Conservation (phyloP, 1,139 yeast genomes). For the Saccharomyces hybrid region DNA sequence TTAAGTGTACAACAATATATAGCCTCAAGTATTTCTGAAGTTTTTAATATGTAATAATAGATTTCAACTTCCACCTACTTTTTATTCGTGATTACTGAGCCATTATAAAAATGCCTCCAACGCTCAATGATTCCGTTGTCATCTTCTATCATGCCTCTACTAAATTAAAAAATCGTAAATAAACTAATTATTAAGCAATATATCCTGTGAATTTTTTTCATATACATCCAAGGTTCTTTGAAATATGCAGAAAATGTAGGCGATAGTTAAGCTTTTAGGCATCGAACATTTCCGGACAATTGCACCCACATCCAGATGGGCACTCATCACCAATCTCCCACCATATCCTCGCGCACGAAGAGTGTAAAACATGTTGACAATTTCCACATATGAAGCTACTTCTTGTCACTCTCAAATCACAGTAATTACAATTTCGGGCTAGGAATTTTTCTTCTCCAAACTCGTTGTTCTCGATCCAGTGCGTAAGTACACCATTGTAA, state of each 20-base stretch:
- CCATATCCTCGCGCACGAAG: conserved; percentile 76
- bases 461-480: conserved; percentile 18
- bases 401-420: conserved; percentile 53
- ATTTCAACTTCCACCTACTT: conserved; percentile 2
- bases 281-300: conserved; percentile 40
- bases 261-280: conserved; percentile 1
- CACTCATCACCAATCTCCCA: conserved; percentile 62
- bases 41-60: not conserved
- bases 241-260: not conserved
- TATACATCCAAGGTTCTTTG: not conserved
- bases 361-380: conserved; percentile 76
- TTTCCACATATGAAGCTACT: conserved; percentile 59
- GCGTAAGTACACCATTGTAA: conserved; percentile 20
- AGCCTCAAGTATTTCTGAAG: not conserved
- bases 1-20: not conserved
- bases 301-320: conserved; percentile 88
- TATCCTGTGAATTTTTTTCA: not conserved
- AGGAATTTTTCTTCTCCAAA: conserved; percentile 12
- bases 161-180: not conserved
- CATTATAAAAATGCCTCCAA: not conserved
- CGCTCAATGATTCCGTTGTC: too few relatives aligned
- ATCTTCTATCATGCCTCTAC: not conserved
- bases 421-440: conserved; percentile 47
- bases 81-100: not conserved
- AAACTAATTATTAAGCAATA: not conserved